Base-by-base conservation (phyloP, 495 filamentous ascomycete genomes). In the Hypomontagnella submonticulosa region DNA sequence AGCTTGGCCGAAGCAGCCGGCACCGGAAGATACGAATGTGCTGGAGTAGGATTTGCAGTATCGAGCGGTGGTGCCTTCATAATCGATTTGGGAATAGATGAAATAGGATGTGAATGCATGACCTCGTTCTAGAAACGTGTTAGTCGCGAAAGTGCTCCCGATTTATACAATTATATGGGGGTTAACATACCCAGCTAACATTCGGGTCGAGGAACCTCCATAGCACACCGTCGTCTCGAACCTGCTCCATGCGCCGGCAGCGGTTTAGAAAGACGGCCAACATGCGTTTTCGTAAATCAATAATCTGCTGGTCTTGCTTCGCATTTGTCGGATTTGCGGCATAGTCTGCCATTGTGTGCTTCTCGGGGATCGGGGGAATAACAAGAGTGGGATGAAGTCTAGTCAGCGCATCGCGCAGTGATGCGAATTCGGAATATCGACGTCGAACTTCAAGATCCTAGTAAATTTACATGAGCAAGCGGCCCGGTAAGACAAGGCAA, bases 201-300 rank as follows among this genome's bases (percentile, higher is more conserved):
- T 99, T 97, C 3, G 95, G 94, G 71, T 99, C 95, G 9, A 99
- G 81, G 71, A 99, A 99, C 62, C 92, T 90, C 92, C 94, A 97
- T 87, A 93, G 96, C 11, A 98, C 92, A 5, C 93, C 94, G 73
- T 98, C 96, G 57, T 96, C 91, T 27, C 91, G 85, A 36, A 99
- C 88, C 59, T 97, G 92, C 70, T 93, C 90, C 95, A 98, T 97
- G 61, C 85, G 83, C 42, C 92, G 85, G 75, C 95, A 99, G 32
- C 95, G 85, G 71, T 99, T 98, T 32, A 99, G 73, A 69, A 99
- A 99, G 4, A 97, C 93, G 30, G 89, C 88, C 37, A 99, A 75
- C 95, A 99, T 99, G 55, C 95, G 89, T 75, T 97, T 97, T 50
- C 95, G 86, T 37, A 97, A 82, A 63, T 99, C 95, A 57, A 99